Evolutionary conservation across 225 moss, liverwort and hornwort genomes (phyloP), one percentile per base, ranked within the genome.

Genomic region (Pleurozium schreberi): DNA sequence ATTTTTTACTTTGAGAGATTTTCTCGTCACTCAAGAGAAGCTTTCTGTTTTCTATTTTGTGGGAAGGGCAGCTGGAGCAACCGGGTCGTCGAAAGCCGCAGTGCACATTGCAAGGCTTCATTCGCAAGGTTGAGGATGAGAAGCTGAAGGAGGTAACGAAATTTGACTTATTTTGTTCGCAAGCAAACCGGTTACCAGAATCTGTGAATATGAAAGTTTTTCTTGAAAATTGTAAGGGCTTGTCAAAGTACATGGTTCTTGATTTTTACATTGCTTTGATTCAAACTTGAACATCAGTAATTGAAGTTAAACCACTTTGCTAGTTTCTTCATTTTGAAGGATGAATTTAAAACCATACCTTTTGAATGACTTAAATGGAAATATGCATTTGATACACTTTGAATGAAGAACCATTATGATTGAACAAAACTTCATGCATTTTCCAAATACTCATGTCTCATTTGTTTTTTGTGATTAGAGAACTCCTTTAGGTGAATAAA

Each of bases 21-120:
- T 66, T 42, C 55, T 53, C 22, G 8, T 80, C 45, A 6, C 68
- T 68, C 47, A 85, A 73, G 36, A 73, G 18, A 47, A 18, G 34
- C 26, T 83, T 40, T 60, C 23, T 43, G 59, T 34, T 70, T 42
- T 59, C 17, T 60, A 11, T 87, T 87, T 90, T 78, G 42, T 85
- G 85, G 82, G 79, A 80, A 82, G 87, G 75, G 83, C 95, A 98
- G 96, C 87, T 99, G 91, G 98, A 97, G 92, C 98, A 96, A 91
- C 98, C 98, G 43, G 97, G 98, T 52, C 95, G 94, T 70, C 94
- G 92, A 89, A 97, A 93, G 90, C 98, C 98, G 50, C 98, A 97
- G 89, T 99, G 98, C 93, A 96, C 96, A 38, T 87, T 97, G 73
- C 92, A 95, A 85, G 97, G 97, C 11, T 94, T 93, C 68, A 94